These are phyloP conservation scores for Neurospora sublineolata DNA, from an alignment of 495 filamentous ascomycete species.

Conservation along the genomic window DNA sequence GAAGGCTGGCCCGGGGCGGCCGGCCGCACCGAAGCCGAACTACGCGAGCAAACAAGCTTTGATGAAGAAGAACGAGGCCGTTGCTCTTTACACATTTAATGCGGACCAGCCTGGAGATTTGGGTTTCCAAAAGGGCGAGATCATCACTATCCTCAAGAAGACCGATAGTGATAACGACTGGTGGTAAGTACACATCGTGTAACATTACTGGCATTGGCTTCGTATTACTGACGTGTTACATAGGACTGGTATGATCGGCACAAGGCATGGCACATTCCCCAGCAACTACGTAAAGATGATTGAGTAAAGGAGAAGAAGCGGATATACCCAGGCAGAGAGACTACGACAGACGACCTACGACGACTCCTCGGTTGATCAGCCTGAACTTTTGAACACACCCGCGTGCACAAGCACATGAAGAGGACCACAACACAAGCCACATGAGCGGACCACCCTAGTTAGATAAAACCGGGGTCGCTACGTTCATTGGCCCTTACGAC, in stretches of 20 bases:
- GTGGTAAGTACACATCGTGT: conserved; percentile 47
- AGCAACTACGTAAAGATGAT: conserved; percentile 46
- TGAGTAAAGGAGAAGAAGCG: conserved; percentile 9
- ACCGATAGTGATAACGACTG: conserved; percentile 87
- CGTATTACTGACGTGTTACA: conserved; percentile 8
- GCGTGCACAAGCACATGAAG: not conserved
- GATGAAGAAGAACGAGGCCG: conserved; percentile 69
- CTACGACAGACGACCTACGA: not conserved
- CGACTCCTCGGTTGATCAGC: not conserved
- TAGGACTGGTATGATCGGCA: conserved; percentile 47
- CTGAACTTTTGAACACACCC: not conserved
- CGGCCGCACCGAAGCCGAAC: conserved; percentile 78
- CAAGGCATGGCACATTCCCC: conserved; percentile 43
- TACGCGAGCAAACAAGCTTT: conserved; percentile 55
- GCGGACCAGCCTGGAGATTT: conserved; percentile 87
- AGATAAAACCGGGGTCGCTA: not conserved
- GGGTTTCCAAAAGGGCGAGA: conserved; percentile 91
- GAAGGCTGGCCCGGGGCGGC: conserved; percentile 46
- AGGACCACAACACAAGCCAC: not conserved
- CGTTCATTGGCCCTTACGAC: not conserved
- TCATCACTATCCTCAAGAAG: conserved; percentile 94
- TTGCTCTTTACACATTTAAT: conserved; percentile 87
- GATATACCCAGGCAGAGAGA: not conserved
- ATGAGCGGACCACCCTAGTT: not conserved
- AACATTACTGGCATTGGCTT: not conserved